These are phyloP conservation scores for Russula compacta DNA, from an alignment of 768 basidiomycete genomes.

Conservation along the genomic window DNA sequence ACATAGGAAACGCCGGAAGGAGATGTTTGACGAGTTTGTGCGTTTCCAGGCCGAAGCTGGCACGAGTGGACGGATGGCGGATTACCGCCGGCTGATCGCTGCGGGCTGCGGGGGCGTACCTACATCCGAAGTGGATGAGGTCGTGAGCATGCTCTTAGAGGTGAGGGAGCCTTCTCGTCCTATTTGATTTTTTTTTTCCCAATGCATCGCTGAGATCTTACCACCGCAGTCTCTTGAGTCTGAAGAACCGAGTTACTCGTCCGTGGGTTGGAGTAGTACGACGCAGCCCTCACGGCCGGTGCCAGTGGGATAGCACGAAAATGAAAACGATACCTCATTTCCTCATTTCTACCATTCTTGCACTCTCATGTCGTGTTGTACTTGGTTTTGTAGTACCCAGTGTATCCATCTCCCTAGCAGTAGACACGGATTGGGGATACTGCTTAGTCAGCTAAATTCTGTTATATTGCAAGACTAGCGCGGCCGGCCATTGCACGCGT, in stretches of 20 bases:
- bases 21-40: conserved; percentile 66
- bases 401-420: conserved; percentile 7
- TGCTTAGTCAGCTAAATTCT: conserved; percentile 8
- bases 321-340: neutral
- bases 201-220: neutral
- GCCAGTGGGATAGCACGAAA: conserved; percentile 15
- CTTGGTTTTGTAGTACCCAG: conserved; percentile 17
- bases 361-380: conserved; percentile 15
- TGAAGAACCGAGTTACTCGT: conserved; percentile 63
- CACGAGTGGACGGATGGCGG: conserved; percentile 79
- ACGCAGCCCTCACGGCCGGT: conserved; percentile 10
- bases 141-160: conserved; percentile 79
- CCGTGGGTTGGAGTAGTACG: conserved; percentile 32
- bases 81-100: conserved; percentile 83
- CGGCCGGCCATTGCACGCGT: too few relatives aligned
- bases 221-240: conserved; percentile 63
- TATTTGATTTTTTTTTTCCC: neutral
- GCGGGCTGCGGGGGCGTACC: conserved; percentile 84
- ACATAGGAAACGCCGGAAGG: conserved; percentile 58
- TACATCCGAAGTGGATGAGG: conserved; percentile 79
- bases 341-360: conserved; percentile 5
- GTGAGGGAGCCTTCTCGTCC: conserved; percentile 32
- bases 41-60: conserved; percentile 84
- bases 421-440: neutral
- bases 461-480: too few relatives aligned